Evolutionary conservation across 2,329 filamentous ascomycete genomes (phyloP).

Genomic region (Diaporthe nobilis): DNA sequence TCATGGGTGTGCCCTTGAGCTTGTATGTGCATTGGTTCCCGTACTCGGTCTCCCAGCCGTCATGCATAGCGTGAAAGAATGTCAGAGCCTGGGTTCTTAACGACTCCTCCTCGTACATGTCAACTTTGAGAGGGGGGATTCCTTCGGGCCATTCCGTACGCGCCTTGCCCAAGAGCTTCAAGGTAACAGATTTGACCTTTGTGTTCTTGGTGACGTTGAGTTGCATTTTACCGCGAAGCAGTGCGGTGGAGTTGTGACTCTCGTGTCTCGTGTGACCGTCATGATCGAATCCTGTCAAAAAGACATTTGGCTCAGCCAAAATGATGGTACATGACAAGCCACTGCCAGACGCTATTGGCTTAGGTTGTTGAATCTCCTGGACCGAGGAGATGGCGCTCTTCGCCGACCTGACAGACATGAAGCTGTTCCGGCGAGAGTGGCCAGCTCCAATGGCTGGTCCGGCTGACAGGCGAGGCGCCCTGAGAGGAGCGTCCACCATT

Average conservation of each 20-base stretch:
- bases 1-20: constrained; percentile 57
- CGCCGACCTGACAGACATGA: constrained; percentile 64
- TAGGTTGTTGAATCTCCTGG: constrained; percentile 65
- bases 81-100: constrained; percentile 90
- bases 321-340: constrained; percentile 81
- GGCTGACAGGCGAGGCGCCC: constrained; percentile 25
- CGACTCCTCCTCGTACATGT: constrained; percentile 86
- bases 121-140: constrained; percentile 88
- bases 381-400: constrained; percentile 67
- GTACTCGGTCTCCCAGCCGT: constrained; percentile 72
- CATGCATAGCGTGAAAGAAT: constrained; percentile 87
- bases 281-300: constrained; percentile 84
- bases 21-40: constrained; percentile 74
- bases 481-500: constrained; percentile 36
- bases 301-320: constrained; percentile 84
- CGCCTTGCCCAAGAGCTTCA: constrained; percentile 88
- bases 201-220: constrained; percentile 88
- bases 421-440: constrained; percentile 60
- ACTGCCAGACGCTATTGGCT: constrained; percentile 84
- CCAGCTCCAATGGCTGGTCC: constrained; percentile 26
- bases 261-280: constrained; percentile 69
- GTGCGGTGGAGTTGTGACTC: constrained; percentile 77
- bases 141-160: constrained; percentile 97
- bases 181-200: constrained; percentile 91
- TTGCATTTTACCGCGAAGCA: constrained; percentile 87